Evolutionary conservation across 2,329 filamentous ascomycete species (phyloP).

Genomic region (Chaetomiaceae sp.): DNA sequence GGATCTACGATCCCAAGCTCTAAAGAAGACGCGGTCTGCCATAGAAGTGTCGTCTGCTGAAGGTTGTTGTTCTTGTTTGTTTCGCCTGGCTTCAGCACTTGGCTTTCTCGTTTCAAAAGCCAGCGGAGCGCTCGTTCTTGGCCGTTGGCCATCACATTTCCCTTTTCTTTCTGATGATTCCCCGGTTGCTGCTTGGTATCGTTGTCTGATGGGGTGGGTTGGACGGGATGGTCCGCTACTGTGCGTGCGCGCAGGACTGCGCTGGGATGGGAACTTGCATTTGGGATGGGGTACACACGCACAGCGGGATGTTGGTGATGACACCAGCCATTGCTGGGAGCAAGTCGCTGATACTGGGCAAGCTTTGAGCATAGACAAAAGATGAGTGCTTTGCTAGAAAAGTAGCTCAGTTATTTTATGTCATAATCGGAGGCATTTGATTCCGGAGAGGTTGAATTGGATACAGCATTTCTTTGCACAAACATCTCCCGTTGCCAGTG

Average conservation of each 20-base stretch:
- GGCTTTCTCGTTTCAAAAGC: neutral
- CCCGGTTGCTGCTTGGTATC: slow-evolving; percentile 4
- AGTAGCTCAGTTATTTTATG: neutral
- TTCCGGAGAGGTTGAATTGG: neutral
- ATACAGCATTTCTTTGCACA: neutral
- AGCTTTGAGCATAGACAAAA: slow-evolving; percentile 6
- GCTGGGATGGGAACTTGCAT: slow-evolving; percentile 13
- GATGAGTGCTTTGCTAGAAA: neutral
- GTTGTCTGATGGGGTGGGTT: neutral
- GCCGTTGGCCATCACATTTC: neutral
- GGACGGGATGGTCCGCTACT: neutral
- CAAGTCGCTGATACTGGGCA: neutral
- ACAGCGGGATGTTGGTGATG: no score
- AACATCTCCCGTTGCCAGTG: no score
- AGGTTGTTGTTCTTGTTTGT: neutral
- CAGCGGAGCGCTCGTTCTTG: neutral
- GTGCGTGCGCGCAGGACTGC: neutral
- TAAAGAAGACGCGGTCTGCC: neutral
- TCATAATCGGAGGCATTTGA: neutral
- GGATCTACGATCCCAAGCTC: slow-evolving; percentile 53
- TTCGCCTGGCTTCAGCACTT: neutral
- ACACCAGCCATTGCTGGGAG: neutral
- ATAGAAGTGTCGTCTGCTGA: neutral
- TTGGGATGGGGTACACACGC: slow-evolving; percentile 1
- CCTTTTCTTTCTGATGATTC: slow-evolving; percentile 16